Evolutionary conservation across 495 filamentous ascomycete genomes (phyloP).

Genomic region (Evernia prunastri): DNA sequence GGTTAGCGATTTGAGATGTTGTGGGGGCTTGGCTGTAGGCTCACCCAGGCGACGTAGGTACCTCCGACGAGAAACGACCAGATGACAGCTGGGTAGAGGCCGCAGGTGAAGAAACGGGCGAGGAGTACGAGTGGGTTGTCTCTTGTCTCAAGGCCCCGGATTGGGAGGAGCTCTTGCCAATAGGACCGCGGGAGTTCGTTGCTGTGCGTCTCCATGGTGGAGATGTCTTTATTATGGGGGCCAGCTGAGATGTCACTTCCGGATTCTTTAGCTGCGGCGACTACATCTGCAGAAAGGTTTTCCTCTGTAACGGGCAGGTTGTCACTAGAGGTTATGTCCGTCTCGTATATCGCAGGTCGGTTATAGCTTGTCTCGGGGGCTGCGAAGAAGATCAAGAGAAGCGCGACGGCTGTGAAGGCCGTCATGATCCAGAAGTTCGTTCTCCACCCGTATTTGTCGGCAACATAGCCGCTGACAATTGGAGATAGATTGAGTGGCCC

Average conservation of each 20-base stretch:
- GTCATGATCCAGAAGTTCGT: neutral
- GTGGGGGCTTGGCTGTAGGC: slow-evolving; percentile 25
- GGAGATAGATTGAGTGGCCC: neutral
- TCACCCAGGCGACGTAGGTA: slow-evolving; percentile 39
- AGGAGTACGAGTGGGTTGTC: slow-evolving; percentile 36
- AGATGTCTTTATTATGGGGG: too few species aligned
- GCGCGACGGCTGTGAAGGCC: neutral
- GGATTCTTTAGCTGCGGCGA: too few species aligned
- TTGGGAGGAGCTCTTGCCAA: too few species aligned
- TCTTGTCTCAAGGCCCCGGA: slow-evolving; percentile 36
- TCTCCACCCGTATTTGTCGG: neutral
- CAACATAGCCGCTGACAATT: neutral
- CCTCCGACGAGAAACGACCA: slow-evolving; percentile 41
- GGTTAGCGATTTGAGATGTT: neutral
- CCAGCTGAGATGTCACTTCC: too few species aligned
- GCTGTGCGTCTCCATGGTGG: too few species aligned
- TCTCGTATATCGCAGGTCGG: too few species aligned
- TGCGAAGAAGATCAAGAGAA: neutral
- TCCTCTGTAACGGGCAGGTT: too few species aligned
- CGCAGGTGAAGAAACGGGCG: slow-evolving; percentile 33
- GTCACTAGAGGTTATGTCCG: too few species aligned
- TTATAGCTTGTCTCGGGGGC: neutral
- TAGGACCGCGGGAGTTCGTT: too few species aligned
- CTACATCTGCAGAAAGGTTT: too few species aligned
- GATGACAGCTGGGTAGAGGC: slow-evolving; percentile 38